Percentiles rank a stretch among this genome's conserved stretches.
Conservation (phyloP, 2,329 filamentous ascomycete species). For the Ceratocystis destructans region DNA sequence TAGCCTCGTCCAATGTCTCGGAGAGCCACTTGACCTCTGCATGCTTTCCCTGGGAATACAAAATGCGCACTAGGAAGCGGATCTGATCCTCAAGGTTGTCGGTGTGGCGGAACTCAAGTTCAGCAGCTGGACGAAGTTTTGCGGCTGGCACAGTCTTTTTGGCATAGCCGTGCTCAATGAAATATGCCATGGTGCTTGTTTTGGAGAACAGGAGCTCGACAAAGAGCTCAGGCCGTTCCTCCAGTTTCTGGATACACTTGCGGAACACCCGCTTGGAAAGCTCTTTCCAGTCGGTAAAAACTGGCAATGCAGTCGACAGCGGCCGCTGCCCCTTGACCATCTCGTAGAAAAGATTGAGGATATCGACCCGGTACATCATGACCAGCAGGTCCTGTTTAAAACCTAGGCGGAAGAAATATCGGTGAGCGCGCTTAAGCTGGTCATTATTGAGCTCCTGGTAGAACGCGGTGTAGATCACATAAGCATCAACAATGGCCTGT, state of each 20-base stretch:
- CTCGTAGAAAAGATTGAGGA: conserved; percentile 72
- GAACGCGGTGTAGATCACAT: conserved; percentile 63
- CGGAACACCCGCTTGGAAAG: conserved; percentile 72
- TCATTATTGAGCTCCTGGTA: conserved; percentile 65
- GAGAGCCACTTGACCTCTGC: conserved; percentile 75
- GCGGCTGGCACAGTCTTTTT: conserved; percentile 52
- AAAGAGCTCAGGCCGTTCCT: conserved; percentile 70
- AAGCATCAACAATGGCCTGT: conserved; percentile 79
- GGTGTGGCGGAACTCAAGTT: conserved; percentile 66
- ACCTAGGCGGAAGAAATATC: conserved; percentile 84
- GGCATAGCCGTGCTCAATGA: conserved; percentile 77
- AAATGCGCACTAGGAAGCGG: conserved; percentile 61
- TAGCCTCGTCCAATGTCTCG: conserved; percentile 51
- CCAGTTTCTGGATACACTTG: conserved; percentile 68
- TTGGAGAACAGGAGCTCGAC: conserved; percentile 95
- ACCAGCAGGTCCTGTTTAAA: conserved; percentile 91
- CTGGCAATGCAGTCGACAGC: conserved; percentile 50
- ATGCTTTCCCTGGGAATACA: conserved; percentile 66
- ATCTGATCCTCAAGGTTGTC: conserved; percentile 59
- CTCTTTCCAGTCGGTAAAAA: conserved; percentile 83
- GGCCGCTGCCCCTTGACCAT: conserved; percentile 83
- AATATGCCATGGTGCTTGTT: conserved; percentile 66
- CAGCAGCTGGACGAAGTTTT: conserved; percentile 58
- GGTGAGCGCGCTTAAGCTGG: conserved; percentile 82
- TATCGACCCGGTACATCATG: conserved; percentile 80